phyloP scores from a whole-genome alignment of 139 green algal genomes.

The Parachlorella kessleri region DNA sequence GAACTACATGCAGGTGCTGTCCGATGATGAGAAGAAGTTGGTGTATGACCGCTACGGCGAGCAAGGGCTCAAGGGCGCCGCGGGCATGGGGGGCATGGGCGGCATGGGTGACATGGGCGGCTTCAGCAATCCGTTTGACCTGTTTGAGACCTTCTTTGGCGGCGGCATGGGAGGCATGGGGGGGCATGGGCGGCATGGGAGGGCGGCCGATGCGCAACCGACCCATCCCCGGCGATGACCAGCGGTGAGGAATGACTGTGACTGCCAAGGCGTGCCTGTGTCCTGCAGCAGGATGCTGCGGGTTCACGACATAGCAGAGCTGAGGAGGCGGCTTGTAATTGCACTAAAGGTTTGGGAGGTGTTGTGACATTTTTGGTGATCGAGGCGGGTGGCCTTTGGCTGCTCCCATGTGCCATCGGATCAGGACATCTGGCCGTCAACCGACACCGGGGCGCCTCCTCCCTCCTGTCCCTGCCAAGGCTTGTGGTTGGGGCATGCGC shows the following conservation, averaged over 20 bases:
- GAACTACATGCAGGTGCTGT: slow-evolving; percentile 93
- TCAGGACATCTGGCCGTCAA: too few relatives aligned
- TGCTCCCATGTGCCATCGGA: too few relatives aligned
- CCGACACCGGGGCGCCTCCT: too few relatives aligned
- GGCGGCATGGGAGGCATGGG: slow-evolving; percentile 58
- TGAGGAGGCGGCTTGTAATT: too few relatives aligned
- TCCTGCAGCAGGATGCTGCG: too few relatives aligned
- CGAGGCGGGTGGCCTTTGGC: too few relatives aligned
- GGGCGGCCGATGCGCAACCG: slow-evolving; percentile 52
- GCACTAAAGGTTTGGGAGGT: too few relatives aligned
- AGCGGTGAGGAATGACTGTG: slow-evolving; percentile 57
- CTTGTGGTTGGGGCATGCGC: too few relatives aligned
- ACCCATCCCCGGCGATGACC: slow-evolving; percentile 78
- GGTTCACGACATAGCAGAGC: too few relatives aligned
- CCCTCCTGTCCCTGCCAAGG: too few relatives aligned
- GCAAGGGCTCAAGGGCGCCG: slow-evolving; percentile 88
- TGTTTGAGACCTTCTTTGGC: slow-evolving; percentile 99
- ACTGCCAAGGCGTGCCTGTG: slow-evolving; percentile 4
- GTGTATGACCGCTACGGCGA: slow-evolving; percentile 99
- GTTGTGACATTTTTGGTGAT: too few relatives aligned
- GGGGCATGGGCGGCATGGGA: slow-evolving; percentile 50
- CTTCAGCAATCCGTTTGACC: slow-evolving; percentile 96
- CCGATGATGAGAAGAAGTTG: slow-evolving; percentile 93
- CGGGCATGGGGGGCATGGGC: slow-evolving; percentile 29
- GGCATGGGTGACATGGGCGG: slow-evolving; percentile 67